A percentile compares a stretch with the other conserved stretches of the same genome.
Conservation (phyloP, 768 basidiomycete species). For the Podaxis carcinomalis region DNA sequence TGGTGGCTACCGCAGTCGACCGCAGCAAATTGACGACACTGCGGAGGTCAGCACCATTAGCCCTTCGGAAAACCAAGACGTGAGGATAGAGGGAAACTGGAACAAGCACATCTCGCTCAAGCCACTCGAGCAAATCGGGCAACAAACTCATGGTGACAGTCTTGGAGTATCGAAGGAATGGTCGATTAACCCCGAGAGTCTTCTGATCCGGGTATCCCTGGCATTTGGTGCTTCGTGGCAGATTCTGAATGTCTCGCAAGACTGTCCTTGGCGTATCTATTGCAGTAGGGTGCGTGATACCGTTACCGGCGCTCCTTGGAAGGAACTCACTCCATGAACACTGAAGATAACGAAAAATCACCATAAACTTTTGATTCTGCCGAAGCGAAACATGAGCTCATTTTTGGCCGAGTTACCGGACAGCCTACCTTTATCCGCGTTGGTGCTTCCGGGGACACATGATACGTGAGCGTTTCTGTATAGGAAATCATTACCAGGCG, state of each 20-base stretch:
- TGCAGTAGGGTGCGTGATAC: slow-evolving; percentile 40
- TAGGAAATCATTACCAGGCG: neutral
- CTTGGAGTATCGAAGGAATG: slow-evolving; percentile 17
- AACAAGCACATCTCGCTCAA: neutral
- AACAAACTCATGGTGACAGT: neutral
- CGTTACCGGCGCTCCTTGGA: neutral
- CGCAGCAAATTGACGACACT: neutral
- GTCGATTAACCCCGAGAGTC: slow-evolving; percentile 21
- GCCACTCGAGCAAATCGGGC: neutral
- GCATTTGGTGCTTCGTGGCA: slow-evolving; percentile 40
- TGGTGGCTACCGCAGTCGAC: neutral
- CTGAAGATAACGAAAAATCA: slow-evolving; percentile 42
- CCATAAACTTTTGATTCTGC: slow-evolving; percentile 51
- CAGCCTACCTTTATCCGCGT: slow-evolving; percentile 58
- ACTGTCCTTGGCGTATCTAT: slow-evolving; percentile 58
- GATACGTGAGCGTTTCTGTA: slow-evolving; percentile 51
- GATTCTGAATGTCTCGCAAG: slow-evolving; percentile 32
- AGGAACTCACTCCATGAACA: neutral
- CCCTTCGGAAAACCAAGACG: slow-evolving; percentile 6
- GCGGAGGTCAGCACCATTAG: neutral
- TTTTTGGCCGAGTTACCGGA: slow-evolving; percentile 65
- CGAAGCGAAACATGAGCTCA: slow-evolving; percentile 51
- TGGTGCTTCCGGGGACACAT: slow-evolving; percentile 78
- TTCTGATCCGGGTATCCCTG: slow-evolving; percentile 26
- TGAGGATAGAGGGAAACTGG: neutral